Base-by-base conservation (phyloP, 306 rosid genomes). In the Cucurbita maxima region DNA sequence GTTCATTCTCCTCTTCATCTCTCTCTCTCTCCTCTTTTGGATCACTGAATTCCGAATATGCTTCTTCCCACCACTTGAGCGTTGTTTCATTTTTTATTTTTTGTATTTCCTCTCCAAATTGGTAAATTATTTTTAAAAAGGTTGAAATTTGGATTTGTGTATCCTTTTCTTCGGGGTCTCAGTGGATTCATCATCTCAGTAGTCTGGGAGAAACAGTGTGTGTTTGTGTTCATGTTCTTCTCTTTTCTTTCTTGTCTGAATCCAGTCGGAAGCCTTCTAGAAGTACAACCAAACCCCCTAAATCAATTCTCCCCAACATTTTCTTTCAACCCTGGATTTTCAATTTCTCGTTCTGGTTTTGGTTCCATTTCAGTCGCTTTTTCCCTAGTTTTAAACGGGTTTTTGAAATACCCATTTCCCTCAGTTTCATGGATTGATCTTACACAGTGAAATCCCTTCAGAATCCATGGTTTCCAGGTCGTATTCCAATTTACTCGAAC, bases 401-500 rank as follows among this genome's bases (percentile, higher is more conserved):
- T 43, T 9, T 10, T 4, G 2, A 10, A n/a, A 15, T 60, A 36
- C 71, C 70, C 50, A 62, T 62, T n/a, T 62, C 47, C 20, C 5
- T 62, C 30, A 3, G 3, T 0, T 37, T 62, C 70, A 62, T 37
- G 47, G 50, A 37, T 38, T 62, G 70, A 36, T 62, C 58, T 57
- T 6, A 9, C 19, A n/a, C 1, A 5, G 20, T 30, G 13, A 10
- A 63, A 8, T n/a, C 15, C 7, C 8, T 8, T 45, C 52, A 18
- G 16, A 64, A 41, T 9, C 18, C 38, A 88, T 88, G 95, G 89
- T 83, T 50, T 88, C 95, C 13, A 88, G 81, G 80, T 88, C 95
- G 7, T 88, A 88, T 72, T 84, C 95, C 18, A 88, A 88, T 85
- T 86, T 88, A 8, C 73, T 88, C 78, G 95, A 88, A 52, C 88